Evolutionary conservation across 148 eudicot genomes (phyloP).

Genomic region (Rhododendron ferrugineum): DNA sequence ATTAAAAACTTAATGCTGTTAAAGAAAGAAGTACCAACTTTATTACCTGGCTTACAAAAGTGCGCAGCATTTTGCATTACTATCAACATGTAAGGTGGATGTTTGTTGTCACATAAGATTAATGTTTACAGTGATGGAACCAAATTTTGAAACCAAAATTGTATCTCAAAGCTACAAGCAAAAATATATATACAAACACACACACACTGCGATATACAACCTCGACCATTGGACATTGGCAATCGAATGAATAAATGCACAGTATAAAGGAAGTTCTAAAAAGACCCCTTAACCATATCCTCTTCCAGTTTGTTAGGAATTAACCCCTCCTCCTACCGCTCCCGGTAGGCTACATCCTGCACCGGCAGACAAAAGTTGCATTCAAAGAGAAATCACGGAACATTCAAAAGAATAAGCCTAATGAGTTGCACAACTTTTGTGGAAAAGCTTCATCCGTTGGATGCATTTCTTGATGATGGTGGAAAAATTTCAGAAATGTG

Average conservation of each 20-base stretch:
- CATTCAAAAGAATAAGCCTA: background rate
- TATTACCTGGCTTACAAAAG: background rate
- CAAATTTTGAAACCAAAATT: background rate
- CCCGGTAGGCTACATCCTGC: slow-evolving; percentile 8
- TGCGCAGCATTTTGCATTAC: background rate
- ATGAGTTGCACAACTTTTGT: background rate
- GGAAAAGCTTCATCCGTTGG: background rate
- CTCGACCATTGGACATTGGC: background rate
- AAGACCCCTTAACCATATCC: background rate
- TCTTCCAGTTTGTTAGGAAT: background rate
- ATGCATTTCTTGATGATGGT: background rate
- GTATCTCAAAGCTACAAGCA: background rate
- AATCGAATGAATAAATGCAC: background rate
- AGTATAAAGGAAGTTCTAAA: background rate
- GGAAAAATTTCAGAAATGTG: background rate
- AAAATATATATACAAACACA: background rate
- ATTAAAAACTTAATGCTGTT: background rate
- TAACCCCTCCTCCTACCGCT: background rate
- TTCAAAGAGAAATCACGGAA: slow-evolving; percentile 3
- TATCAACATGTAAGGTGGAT: background rate
- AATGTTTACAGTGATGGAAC: background rate
- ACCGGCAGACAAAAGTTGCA: background rate
- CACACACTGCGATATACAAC: slow-evolving; percentile 7
- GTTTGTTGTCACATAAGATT: background rate
- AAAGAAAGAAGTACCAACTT: background rate